Evolutionary conservation across 108 stramenopile species (phyloP).

Genomic region (Cylindrotheca fusiformis): DNA sequence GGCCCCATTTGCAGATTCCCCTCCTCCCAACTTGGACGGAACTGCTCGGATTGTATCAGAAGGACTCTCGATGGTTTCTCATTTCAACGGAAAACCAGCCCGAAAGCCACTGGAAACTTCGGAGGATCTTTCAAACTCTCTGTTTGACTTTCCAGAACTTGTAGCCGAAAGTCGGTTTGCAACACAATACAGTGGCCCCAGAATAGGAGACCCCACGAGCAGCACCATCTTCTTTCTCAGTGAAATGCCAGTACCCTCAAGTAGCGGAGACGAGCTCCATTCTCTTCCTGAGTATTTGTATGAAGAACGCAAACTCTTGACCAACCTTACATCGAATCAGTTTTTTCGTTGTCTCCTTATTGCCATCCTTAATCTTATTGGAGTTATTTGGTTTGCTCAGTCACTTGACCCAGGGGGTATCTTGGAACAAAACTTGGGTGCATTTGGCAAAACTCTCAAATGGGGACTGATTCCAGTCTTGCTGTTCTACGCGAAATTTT

Average conservation of each 20-base stretch:
- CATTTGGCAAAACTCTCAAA: constrained; percentile 8
- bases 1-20: constrained; percentile 66
- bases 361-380: constrained; percentile 67
- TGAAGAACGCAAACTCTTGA: constrained; percentile 54
- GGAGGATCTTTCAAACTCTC: constrained; percentile 18
- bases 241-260: constrained; percentile 24
- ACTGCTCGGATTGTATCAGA: constrained; percentile 37
- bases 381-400: constrained; percentile 66
- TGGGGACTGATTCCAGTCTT: constrained; percentile 42
- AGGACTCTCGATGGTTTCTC: constrained; percentile 53
- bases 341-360: constrained; percentile 62
- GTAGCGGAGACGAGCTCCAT: constrained; percentile 20
- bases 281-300: constrained; percentile 47
- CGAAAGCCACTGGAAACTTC: constrained; percentile 4
- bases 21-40: constrained; percentile 47
- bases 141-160: constrained; percentile 77
- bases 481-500: constrained; percentile 66
- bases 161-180: constrained; percentile 44
- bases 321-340: constrained; percentile 48
- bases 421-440: constrained; percentile 25
- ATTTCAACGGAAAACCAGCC: constrained; percentile 78
- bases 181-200: neutral
- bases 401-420: constrained; percentile 58
- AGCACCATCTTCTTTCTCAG: neutral
- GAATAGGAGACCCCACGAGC: constrained; percentile 10